phyloP scores from a whole-genome alignment of 768 basidiomycete species.

The Termitomyces sp. region DNA sequence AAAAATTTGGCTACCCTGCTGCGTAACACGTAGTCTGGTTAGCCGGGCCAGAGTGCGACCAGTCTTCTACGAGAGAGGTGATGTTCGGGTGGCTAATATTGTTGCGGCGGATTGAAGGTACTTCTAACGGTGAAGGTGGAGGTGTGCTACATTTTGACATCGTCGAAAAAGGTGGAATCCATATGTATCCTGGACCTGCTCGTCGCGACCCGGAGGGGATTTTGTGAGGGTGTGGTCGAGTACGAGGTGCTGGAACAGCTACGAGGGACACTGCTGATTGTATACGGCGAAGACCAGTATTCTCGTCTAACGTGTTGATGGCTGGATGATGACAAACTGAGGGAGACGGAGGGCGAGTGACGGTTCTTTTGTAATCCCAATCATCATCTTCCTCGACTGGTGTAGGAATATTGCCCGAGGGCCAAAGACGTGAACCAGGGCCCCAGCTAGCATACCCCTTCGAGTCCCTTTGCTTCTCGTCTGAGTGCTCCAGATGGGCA shows the following conservation, averaged over 20 bases:
- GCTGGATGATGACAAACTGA: constrained; percentile 4
- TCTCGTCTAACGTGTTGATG: constrained; percentile 7
- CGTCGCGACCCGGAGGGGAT: constrained; percentile 8
- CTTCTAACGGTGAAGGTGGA: constrained; percentile 41
- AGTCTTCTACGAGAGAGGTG: constrained; percentile 51
- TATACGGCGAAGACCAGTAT: constrained; percentile 23
- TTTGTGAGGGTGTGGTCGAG: constrained; percentile 5
- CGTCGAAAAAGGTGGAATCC: constrained; percentile 17
- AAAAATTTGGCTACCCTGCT: constrained; percentile 12
- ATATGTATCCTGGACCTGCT: constrained; percentile 13
- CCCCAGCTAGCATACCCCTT: constrained; percentile 15
- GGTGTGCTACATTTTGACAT: constrained; percentile 31
- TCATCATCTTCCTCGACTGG: constrained; percentile 19
- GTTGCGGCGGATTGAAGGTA: constrained; percentile 44
- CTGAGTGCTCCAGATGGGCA: constrained; percentile 9
- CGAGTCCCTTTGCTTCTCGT: constrained; percentile 5
- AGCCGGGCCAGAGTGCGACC: constrained; percentile 52
- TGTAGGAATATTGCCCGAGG: constrained; percentile 15
- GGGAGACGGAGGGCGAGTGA: constrained; percentile 10
- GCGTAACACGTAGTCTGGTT: constrained; percentile 48
- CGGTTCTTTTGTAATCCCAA: constrained; percentile 6
- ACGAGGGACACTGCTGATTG: constrained; percentile 28
- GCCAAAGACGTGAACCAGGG: constrained; percentile 16
- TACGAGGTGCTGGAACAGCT: constrained; percentile 14
- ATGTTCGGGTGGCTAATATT: constrained; percentile 51